phyloP scores from a whole-genome alignment of 2,329 filamentous ascomycete species.

The Leptographium radiaticola region DNA sequence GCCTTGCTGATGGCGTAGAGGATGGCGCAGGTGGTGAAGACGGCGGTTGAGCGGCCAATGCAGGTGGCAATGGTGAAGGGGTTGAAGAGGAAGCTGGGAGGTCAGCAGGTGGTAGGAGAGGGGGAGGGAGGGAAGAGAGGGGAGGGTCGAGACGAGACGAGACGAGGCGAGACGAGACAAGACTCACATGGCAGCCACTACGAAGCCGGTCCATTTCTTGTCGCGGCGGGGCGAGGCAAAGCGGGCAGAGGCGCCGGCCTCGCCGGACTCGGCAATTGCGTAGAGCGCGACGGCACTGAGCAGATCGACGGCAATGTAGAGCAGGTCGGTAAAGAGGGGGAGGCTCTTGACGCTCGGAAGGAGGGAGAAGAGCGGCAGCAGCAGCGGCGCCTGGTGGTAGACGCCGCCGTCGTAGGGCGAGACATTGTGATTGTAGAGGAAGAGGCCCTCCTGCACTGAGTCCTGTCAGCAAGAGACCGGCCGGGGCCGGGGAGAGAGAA shows the following conservation, averaged over 20 bases:
- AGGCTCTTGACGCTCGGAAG: conserved; percentile 56
- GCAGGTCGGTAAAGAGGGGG: conserved; percentile 61
- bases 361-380: conserved; percentile 83
- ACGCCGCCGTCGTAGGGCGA: conserved; percentile 94
- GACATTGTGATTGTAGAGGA: conserved; percentile 90
- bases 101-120: conserved; percentile 40
- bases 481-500: background rate
- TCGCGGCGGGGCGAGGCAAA: conserved; percentile 69
- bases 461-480: background rate
- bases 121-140: background rate
- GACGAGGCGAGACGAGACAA: background rate
- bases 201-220: conserved; percentile 59
- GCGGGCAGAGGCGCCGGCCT: conserved; percentile 57
- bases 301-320: conserved; percentile 74
- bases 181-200: conserved; percentile 65
- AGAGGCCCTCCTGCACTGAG: conserved; percentile 87
- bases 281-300: conserved; percentile 69
- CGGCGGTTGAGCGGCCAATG: conserved; percentile 74
- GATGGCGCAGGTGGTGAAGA: conserved; percentile 81
- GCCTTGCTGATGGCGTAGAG: conserved; percentile 74
- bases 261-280: conserved; percentile 68
- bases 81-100: conserved; percentile 72
- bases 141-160: too few species aligned
- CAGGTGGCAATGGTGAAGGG: conserved; percentile 89
- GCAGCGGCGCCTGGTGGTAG: conserved; percentile 68